Percentiles rank a stretch among this genome's conserved stretches.
These are phyloP conservation scores for Dryadomyces quercivorus DNA, from an alignment of 2,329 filamentous ascomycete genomes.

Conservation along the genomic window DNA sequence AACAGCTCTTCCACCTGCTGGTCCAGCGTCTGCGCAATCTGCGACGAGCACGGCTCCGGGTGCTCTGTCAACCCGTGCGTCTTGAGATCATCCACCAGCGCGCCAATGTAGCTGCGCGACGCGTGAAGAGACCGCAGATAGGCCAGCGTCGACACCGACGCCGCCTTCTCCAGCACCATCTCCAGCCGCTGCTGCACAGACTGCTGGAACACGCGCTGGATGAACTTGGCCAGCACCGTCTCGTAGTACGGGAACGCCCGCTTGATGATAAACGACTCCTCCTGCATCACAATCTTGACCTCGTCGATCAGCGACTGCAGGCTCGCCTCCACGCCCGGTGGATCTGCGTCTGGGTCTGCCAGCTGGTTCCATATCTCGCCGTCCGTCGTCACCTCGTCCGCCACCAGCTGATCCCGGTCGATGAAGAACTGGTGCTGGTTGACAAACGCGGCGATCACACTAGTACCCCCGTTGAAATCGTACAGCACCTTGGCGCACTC, in stretches of 20 bases:
- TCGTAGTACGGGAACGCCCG: slow-evolving; percentile 94
- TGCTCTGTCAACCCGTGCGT: slow-evolving; percentile 89
- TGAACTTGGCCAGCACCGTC: slow-evolving; percentile 81
- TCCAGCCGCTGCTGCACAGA: slow-evolving; percentile 94
- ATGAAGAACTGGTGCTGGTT: slow-evolving; percentile 99
- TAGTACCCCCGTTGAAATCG: slow-evolving; percentile 92
- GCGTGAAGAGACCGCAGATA: slow-evolving; percentile 87
- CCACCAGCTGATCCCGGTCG: slow-evolving; percentile 81
- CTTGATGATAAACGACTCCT: slow-evolving; percentile 94
- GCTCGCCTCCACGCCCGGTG: slow-evolving; percentile 82
- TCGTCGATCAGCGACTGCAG: slow-evolving; percentile 88
- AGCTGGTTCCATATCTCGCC: slow-evolving; percentile 77
- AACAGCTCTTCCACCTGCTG: slow-evolving; percentile 70
- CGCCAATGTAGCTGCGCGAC: slow-evolving; percentile 76
- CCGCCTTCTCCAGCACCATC: slow-evolving; percentile 90
- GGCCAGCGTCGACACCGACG: slow-evolving; percentile 79
- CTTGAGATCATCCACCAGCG: slow-evolving; percentile 85
- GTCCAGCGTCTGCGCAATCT: slow-evolving; percentile 65
- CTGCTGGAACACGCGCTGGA: slow-evolving; percentile 94
- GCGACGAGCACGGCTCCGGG: slow-evolving; percentile 78
- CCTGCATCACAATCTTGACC: slow-evolving; percentile 88
- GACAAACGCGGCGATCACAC: slow-evolving; percentile 90
- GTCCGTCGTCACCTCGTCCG: slow-evolving; percentile 69
- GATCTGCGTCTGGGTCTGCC: slow-evolving; percentile 86
- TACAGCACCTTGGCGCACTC: slow-evolving; percentile 89